Evolutionary conservation across 208 protist genomes (phyloP), one percentile per base, ranked within the genome.

Genomic region (Trypanosoma cruzi): DNA sequence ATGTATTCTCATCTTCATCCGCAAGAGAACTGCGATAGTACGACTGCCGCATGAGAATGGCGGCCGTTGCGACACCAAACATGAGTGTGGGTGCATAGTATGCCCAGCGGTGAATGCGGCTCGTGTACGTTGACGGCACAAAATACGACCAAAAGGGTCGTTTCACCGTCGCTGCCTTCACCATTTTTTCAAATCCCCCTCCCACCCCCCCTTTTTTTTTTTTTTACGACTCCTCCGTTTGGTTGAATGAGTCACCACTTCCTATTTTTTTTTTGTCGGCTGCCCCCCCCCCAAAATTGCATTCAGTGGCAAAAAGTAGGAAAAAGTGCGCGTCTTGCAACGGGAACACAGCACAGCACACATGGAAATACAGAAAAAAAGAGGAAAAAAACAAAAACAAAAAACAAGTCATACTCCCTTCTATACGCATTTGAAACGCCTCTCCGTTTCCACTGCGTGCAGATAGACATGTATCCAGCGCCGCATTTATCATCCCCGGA

Each of bases 1-100:
- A 93, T 24, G 93, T 97, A 24, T 79, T 77, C 24, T 62, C 68
- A 20, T 87, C 89, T 70, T 97, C 93, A 60, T 95, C 89, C 14
- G 82, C 73, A 14, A 97, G 82, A 48, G 84, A 88, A 16, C 73
- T 64, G 64, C 93, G 82, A 69, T 96, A 97, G 81, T 93, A 65
- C 7, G 88, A 95, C 80, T 96, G 90, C 75, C 92, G 90, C 50
- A 81, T 76, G 1, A 96, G 46, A 55, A 97, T 89, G 14, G 93
- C 90, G 16, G 69, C 73, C 5, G 84, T 79, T 1, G 87, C 73
- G 1, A 92, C 79, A 40, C 80, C 58, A 64, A 96, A 96, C 74
- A 96, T 79, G 26, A 90, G 67, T 32, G 80, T 71, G 0, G 89
- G 89, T 0, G 92, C 85, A 58, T 92, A 68, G 73, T 86, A 92